A percentile compares a stretch with the other conserved stretches of the same genome.
Evolutionary conservation across 2,329 filamentous ascomycete genomes (phyloP).

Genomic region (Fusarium udum): DNA sequence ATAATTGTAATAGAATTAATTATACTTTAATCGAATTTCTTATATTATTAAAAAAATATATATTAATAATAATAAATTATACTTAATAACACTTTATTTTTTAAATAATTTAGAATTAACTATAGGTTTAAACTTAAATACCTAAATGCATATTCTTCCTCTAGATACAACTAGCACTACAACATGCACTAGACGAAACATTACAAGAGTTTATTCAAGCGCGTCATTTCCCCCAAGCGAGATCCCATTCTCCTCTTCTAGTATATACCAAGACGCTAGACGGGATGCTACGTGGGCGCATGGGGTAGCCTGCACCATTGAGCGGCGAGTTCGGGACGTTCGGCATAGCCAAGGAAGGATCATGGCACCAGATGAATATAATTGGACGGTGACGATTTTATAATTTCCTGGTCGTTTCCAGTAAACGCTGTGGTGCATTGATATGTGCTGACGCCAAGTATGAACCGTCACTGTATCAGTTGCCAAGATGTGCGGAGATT

Average conservation of each 20-base stretch:
- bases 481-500: neutral
- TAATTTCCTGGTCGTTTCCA: neutral
- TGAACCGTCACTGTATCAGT: neutral
- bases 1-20: too few relatives aligned
- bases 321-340: neutral
- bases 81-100: too few relatives aligned
- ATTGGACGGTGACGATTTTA: neutral
- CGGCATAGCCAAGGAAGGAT: neutral
- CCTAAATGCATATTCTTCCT: too few relatives aligned
- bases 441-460: neutral
- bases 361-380: neutral
- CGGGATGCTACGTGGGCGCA: neutral
- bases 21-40: too few relatives aligned
- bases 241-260: rapidly evolving
- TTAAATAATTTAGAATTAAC: too few relatives aligned
- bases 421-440: rapidly evolving
- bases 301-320: neutral
- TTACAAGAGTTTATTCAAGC: too few relatives aligned
- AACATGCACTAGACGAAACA: too few relatives aligned
- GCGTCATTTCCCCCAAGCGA: neutral
- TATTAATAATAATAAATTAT: too few relatives aligned
- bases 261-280: neutral
- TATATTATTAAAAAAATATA: too few relatives aligned
- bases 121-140: too few relatives aligned
- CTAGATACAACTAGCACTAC: too few relatives aligned